A percentile compares a stretch with the other conserved stretches of the same genome.
These are phyloP conservation scores for Nemophila menziesii DNA, from an alignment of 257 asterid genomes.

Conservation along the genomic window DNA sequence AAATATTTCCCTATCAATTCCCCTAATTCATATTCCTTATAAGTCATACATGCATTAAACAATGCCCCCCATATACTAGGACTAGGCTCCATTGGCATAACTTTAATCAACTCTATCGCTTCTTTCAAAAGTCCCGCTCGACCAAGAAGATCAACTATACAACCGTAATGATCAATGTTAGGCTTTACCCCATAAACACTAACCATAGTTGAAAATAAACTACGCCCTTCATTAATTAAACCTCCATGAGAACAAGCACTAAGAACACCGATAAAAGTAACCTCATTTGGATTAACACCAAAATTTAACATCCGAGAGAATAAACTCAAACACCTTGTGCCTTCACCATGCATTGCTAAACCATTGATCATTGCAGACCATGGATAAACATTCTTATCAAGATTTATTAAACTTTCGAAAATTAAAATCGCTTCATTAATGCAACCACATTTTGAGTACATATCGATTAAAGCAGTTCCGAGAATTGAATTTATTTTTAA, in stretches of 20 bases:
- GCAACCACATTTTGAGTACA: conserved; percentile 52
- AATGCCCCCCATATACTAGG: conserved; percentile 39
- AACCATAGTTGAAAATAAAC: conserved; percentile 24
- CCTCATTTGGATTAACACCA: conserved; percentile 39
- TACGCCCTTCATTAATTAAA: conserved; percentile 27
- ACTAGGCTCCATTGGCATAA: conserved; percentile 33
- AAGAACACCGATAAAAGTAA: conserved; percentile 37
- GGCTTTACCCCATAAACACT: conserved; percentile 27
- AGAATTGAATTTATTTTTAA: conserved; percentile 23
- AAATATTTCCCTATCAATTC: conserved; percentile 25
- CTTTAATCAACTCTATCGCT: conserved; percentile 27
- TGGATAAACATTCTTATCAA: conserved; percentile 25
- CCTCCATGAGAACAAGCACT: conserved; percentile 49
- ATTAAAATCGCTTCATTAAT: conserved; percentile 26
- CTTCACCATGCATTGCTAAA: conserved; percentile 41
- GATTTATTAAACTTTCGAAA: conserved; percentile 18
- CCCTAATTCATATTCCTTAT: conserved; percentile 34
- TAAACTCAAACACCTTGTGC: conserved; percentile 17
- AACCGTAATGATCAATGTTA: conserved; percentile 35
- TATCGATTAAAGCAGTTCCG: conserved; percentile 42
- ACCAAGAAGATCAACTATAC: conserved; percentile 51
- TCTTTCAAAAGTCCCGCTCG: conserved; percentile 42
- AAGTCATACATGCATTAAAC: conserved; percentile 38
- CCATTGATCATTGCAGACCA: conserved; percentile 46
- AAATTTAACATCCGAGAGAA: conserved; percentile 28